Evolutionary conservation across 1,284 basidiomycete species (phyloP), one percentile per base, ranked within the genome.

Genomic region (Flammula alnicola): DNA sequence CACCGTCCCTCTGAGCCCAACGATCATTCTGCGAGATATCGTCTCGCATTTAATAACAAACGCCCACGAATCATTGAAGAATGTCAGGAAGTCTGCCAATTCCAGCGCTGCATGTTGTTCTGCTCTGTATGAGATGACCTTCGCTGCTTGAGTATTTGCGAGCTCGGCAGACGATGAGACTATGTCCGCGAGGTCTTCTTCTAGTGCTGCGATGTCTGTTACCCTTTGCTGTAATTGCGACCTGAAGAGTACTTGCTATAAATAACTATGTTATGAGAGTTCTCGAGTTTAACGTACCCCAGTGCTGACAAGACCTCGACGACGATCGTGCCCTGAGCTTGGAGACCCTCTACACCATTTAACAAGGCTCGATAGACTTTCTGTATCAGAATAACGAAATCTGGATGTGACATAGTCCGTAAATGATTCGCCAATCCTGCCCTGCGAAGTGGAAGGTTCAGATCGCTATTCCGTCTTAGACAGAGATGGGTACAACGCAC

Each of bases 41-140:
- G 84, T 80, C 68, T 99, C 96, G 58, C 90, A 93, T 51, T 78
- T 78, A 7, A 96, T 78, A 19, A 98, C 92, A 63, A 98, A 98
- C 32, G 79, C 71, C 94, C 95, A 98, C 9, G 88, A 88, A 57
- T 84, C 81, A 52, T 87, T 85, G 75, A 95, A 97, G 47, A 98
- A 74, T 20, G 78, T 78, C 32, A 93, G 75, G 73, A 98, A 99
- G 27, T 85, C 81, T 1, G 77, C 69, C 31, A 98, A 70, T 23
- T 84, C 74, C 16, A 98, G 77, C 5, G 78, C 67, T 0, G 88
- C 78, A 63, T 97, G 92, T 52, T 88, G 84, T 55, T 95, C 91
- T 5, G 84, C 75, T 27, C 96, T 85, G 4, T 85, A 75, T 36
- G 81, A 77, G 25, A 98, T 71, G 23, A 96, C 77, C 63, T 88